Base-by-base conservation (phyloP, 2,329 filamentous ascomycete genomes). In the Beauveria sp. region DNA sequence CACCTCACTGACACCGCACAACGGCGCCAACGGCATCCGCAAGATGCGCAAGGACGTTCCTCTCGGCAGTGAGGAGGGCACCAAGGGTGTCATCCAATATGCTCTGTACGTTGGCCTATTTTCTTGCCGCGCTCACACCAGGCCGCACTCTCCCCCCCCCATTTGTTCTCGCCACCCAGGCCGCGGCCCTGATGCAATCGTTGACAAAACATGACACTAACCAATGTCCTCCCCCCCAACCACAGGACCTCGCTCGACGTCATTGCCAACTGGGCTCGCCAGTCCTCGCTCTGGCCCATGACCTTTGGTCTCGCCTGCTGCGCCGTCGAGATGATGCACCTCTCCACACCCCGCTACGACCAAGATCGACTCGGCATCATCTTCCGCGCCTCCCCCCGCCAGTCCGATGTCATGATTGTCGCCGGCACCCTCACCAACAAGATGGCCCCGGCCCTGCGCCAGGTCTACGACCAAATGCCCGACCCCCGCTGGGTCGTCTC, bases 381-480 rank as follows among this genome's bases (percentile, higher is more conserved):
- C 73, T 96, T 95, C 84, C 87, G 91, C 68, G 91, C 90, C 62
- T 93, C 90, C 16, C 91, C 91, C 1, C 87, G 91, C 66, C 91
- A 96, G 75, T 90, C 90, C 63, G 91, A 96, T 75, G 88, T 96
- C 66, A 95, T 96, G 91, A 95, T 96, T 70, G 91, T 96, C 24
- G 91, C 92, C 28, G 92, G 92, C 63, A 96, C 92, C 34, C 83
- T 96, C 64, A 96, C 91, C 68, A 96, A 96, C 82, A 96, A 96
- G 81, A 96, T 96, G 92, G 91, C 91, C 1, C 91, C 92, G 2
- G 92, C 92, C 40, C 79, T 96, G 71, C 83, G 92, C 74, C 90
- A 95, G 77, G 88, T 96, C 64, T 96, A 96, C 78, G 92, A 96
- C 75, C 92, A 96, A 80, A 96, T 96, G 91, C 91, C 91, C 34